These are phyloP conservation scores for Curvularia sp. DNA, from an alignment of 2,329 filamentous ascomycete genomes.

Conservation along the genomic window DNA sequence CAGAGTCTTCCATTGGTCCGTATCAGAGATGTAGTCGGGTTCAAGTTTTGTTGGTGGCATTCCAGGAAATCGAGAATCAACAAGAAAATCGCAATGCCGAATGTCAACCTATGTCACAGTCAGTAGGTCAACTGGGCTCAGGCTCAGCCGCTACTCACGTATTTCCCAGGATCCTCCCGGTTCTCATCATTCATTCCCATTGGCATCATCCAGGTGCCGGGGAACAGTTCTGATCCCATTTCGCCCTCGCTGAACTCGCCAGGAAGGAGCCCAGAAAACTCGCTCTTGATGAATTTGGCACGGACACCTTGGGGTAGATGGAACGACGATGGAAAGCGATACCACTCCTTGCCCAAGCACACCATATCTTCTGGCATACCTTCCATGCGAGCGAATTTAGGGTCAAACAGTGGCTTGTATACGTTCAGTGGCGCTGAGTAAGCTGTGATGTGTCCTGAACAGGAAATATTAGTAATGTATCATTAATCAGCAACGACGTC, in stretches of 20 bases:
- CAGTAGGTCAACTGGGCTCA: slow-evolving; percentile 15
- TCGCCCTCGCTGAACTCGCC: slow-evolving; percentile 84
- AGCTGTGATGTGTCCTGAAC: slow-evolving; percentile 70
- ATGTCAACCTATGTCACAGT: slow-evolving; percentile 65
- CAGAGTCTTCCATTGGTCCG: slow-evolving; percentile 77
- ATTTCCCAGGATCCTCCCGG: slow-evolving; percentile 84
- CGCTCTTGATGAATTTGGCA: slow-evolving; percentile 88
- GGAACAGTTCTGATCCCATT: slow-evolving; percentile 73
- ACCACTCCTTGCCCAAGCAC: slow-evolving; percentile 97
- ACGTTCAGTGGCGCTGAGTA: slow-evolving; percentile 82
- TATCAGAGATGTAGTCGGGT: slow-evolving; percentile 78
- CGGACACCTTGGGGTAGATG: slow-evolving; percentile 83
- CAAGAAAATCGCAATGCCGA: slow-evolving; percentile 77
- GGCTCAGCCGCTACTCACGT: slow-evolving; percentile 60
- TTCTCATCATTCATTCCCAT: slow-evolving; percentile 92
- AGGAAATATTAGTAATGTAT: background rate
- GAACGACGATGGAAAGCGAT: slow-evolving; percentile 93
- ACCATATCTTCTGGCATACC: slow-evolving; percentile 75
- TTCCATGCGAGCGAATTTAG: slow-evolving; percentile 63
- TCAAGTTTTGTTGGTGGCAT: slow-evolving; percentile 69
- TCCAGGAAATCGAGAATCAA: slow-evolving; percentile 82
- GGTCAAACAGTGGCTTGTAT: slow-evolving; percentile 69
- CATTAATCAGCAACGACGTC: background rate
- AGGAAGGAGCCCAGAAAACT: slow-evolving; percentile 86
- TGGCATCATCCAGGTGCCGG: slow-evolving; percentile 84